Conservation (phyloP, 495 filamentous ascomycete species). For the Ramalina intermedia region DNA sequence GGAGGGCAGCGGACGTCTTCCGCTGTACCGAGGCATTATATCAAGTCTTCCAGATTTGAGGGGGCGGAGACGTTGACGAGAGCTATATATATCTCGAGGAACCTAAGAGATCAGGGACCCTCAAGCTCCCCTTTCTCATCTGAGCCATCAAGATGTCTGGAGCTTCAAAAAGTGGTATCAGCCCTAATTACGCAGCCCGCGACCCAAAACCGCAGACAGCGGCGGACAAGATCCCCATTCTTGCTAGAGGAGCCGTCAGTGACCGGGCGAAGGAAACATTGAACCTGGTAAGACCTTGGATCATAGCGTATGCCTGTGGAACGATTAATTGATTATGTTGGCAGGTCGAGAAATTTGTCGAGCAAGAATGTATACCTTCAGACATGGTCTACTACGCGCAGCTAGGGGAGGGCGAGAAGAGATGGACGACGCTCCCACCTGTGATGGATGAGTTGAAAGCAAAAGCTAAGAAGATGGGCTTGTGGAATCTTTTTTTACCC, state of each 20-base stretch:
- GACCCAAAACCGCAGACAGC: conserved; percentile 15
- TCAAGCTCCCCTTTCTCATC: not conserved
- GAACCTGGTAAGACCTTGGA: conserved; percentile 34
- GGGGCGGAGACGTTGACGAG: too few relatives aligned
- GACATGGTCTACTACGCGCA: conserved; percentile 66
- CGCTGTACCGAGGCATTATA: too few relatives aligned
- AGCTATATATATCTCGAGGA: too few relatives aligned
- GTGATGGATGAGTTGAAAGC: conserved; percentile 80
- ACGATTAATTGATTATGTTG: not conserved
- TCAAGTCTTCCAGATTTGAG: too few relatives aligned
- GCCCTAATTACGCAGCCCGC: conserved; percentile 12
- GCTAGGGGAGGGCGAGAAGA: conserved; percentile 55
- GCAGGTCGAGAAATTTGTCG: conserved; percentile 86
- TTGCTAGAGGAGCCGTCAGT: conserved; percentile 56
- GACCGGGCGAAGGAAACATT: conserved; percentile 65
- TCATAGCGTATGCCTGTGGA: not conserved
- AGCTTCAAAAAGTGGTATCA: conserved; percentile 10
- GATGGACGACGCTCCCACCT: conserved; percentile 65
- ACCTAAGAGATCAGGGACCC: too few relatives aligned
- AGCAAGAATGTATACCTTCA: conserved; percentile 85
- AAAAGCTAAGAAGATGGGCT: conserved; percentile 66
- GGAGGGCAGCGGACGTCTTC: too few relatives aligned
- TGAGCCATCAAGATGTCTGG: conserved; percentile 7
- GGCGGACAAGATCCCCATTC: conserved; percentile 43
- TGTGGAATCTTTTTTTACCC: conserved; percentile 98